Base-by-base conservation (phyloP, 2,329 filamentous ascomycete genomes). In the Fusarium sp. region DNA sequence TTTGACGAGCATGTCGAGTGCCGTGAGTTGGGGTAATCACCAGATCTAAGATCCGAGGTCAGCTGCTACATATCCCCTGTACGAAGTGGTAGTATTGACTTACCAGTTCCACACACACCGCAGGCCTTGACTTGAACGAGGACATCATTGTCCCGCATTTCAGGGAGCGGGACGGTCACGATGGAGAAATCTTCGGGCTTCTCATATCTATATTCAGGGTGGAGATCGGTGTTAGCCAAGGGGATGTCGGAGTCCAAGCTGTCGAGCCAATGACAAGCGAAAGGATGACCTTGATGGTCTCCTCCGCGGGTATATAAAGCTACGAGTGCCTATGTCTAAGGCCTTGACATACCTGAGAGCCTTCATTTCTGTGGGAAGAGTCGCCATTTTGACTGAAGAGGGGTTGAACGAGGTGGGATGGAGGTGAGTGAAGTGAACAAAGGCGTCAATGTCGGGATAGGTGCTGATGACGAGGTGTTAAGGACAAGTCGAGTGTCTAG, bases 121-220 rank as follows among this genome's bases (percentile, higher is more conserved):
- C 89, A 91, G 65, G 89, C 91, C 83, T 92, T 92, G 79, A 93
- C 91, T 83, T 92, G 91, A 82, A 92, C 87, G 77, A 91, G 82
- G 74, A 91, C 84, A 81, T 92, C 90, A 68, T 90, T 87, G 29
- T 90, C 85, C 75, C 89, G 87, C 73, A 92, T 82, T 74, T 84
- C 86, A 22, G 91, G 91, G 8, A 92, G 87, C 72, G 91, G 90
- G 38, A 92, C 88, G 13, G 89, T 84, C 74, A 92, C 90, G 68
- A 92, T 87, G 73, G 86, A 85, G 82, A 88, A 91, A 68, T 88
- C 85, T 80, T 90, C 85, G 50, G 90, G 90, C 86, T 91, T 88
- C 82, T 90, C 88, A 83, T 92, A 91, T 82, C 85, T 86, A 68
- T 38, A 74, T 52, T 57, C 36, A 35, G 56, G 66, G 58, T 54